Conservation (phyloP, 345 rosid genomes). For the Theobroma cacao region DNA sequence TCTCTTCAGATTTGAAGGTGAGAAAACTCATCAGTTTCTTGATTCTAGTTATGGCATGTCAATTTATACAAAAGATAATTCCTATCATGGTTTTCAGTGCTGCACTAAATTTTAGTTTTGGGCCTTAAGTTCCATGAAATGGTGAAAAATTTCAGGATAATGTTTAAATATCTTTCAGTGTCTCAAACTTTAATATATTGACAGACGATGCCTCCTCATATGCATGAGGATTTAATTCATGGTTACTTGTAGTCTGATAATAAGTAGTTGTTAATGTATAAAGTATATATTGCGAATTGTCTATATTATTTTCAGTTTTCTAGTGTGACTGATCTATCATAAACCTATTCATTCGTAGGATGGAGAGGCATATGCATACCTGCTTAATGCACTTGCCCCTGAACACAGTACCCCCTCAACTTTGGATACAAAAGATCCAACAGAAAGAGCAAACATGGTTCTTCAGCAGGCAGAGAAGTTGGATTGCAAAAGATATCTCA, state of each 20-base stretch:
- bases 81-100: not conserved
- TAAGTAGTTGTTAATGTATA: not conserved
- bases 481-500: constrained; percentile 85
- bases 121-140: not conserved
- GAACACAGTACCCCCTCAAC: constrained; percentile 38
- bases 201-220: not conserved
- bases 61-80: not conserved
- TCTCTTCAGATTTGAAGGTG: constrained; percentile 96
- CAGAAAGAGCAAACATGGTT: constrained; percentile 73
- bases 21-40: constrained; percentile 13
- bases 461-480: constrained; percentile 94
- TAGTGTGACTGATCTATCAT: constrained; percentile 14
- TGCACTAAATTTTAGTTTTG: not conserved
- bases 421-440: constrained; percentile 58
- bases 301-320: not conserved
- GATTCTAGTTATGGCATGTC: not conserved
- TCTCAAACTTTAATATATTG: not conserved
- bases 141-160: not conserved
- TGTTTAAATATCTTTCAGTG: not conserved
- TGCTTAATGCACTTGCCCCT: constrained; percentile 56
- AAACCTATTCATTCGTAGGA: constrained; percentile 52
- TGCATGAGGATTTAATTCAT: not conserved
- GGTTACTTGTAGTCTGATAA: not conserved
- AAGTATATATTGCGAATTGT: not conserved
- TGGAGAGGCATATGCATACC: constrained; percentile 93